Evolutionary conservation across 2,329 filamentous ascomycete genomes (phyloP), one percentile per base, ranked within the genome.

Genomic region (Phialemoniopsis sp.): DNA sequence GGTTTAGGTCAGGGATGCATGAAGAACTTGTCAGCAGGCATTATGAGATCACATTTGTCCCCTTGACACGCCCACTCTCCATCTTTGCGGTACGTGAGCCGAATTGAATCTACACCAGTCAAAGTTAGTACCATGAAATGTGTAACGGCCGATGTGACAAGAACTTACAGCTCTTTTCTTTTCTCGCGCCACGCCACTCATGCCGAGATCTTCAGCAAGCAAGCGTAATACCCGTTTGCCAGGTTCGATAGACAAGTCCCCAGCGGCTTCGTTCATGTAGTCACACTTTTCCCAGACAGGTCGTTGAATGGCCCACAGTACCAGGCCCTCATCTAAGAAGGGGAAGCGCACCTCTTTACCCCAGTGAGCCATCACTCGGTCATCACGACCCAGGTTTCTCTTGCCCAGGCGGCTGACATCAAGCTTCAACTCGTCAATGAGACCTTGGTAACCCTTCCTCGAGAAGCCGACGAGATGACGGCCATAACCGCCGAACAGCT

Each of bases 371-470:
- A 96, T 88, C 14, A 90, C 85, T 17, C 93, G 79, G 62, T 98
- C 94, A 55, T 98, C 93, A 9, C 93, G 82, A 4, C 93, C 94
- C 8, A 98, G 74, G 49, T 98, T 98, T n/a, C 93, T 80, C 62
- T 93, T 89, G 2, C 91, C 90, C 2, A 98, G 78, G 17, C 94
- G 80, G 35, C 78, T 72, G 29, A 97, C 84, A 45, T 98, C 93
- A 4, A 97, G 72, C 43, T 86, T 79, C 5, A 98, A 76, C 62
- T 98, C 91, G 2, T 87, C 78, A 5, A 90, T 66, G 2, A 98
- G 74, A 0, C 84, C 87, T 0, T 64, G 44, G 49, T 88, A 89
- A 1, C 88, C 85, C 14, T 67, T 64, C 8, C 84, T 77, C 7
- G 72, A 67, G 56, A 86, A 96, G 0, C 90, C 89, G 4, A 80